Base-by-base conservation (phyloP, 2,329 filamentous ascomycete species). In the Ceratocystis papillata region DNA sequence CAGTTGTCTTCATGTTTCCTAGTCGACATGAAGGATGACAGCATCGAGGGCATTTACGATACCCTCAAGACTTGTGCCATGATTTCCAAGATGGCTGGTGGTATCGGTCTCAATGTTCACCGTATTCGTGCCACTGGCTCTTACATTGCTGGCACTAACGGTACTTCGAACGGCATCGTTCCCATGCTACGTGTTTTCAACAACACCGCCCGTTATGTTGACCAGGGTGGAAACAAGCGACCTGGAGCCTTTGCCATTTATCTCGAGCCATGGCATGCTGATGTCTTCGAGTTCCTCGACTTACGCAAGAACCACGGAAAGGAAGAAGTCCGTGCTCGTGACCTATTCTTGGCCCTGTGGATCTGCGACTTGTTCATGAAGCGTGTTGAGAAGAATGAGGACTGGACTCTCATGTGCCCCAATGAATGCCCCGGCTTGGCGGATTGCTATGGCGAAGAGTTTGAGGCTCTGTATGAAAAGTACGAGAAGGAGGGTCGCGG, bases 301-400 rank as follows among this genome's bases (percentile, higher is more conserved):
- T 85, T 99, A 65, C 88, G 94, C 73, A 99, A 99, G 87, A 99
- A 99, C 78, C 94, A 99, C 77, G 94, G 94, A 72, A 99, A 99
- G 80, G 94, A 99, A 76, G 94, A 99, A 79, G 85, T 96, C 71
- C 91, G 94, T 73, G 94, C 94, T 70, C 92, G 94, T 74, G 94
- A 99, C 76, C 83, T 99, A 63, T 99, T 99, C 85, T 90, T 96
- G 69, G 94, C 93, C 68, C 83, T 99, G 63, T 99, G 94, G 94
- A 96, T 96, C 67, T 92, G 94, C 17, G 94, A 99, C 80, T 84
- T 99, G 59, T 99, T 99, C 85, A 99, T 99, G 94, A 96, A 96
- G 83, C 91, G 94, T 76, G 93, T 99, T 66, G 91, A 99, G 79
- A 87, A 90, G 81, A 99, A 99, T 76, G 88, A 85, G 67, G 88